Evolutionary conservation across 1,284 basidiomycete species (phyloP).

Genomic region (Sanguinoderma infundibulare): DNA sequence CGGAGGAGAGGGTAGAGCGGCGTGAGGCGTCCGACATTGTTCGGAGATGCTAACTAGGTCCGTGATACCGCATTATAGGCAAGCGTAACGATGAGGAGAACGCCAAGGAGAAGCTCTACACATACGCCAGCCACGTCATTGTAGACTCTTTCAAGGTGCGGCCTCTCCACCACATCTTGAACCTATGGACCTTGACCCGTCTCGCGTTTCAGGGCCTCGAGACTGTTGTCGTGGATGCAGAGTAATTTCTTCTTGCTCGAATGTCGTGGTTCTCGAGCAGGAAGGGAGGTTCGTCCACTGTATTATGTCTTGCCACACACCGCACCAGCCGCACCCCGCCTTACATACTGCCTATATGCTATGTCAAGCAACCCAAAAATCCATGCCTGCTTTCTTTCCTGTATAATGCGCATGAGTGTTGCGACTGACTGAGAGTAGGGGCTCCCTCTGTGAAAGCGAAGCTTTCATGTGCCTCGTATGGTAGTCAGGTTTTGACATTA

Average conservation of each 20-base stretch:
- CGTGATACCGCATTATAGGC: slow-evolving; percentile 46
- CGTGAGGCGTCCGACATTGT: slow-evolving; percentile 1
- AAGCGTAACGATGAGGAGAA: slow-evolving; percentile 95
- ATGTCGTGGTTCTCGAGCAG: slow-evolving; percentile 12
- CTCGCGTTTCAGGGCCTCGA: slow-evolving; percentile 67
- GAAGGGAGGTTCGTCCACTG: slow-evolving; percentile 21
- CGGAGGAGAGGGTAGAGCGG: neutral
- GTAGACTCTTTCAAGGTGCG: slow-evolving; percentile 86
- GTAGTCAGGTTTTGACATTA: too few relatives aligned
- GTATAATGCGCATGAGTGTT: too few relatives aligned
- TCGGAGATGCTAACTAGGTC: slow-evolving; percentile 2
- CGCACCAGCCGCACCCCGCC: slow-evolving; percentile 13
- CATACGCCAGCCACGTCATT: slow-evolving; percentile 84
- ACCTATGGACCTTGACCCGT: neutral
- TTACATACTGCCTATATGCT: slow-evolving; percentile 25
- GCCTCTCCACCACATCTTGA: slow-evolving; percentile 7
- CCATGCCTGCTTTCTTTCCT: slow-evolving; percentile 1
- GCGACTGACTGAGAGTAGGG: too few relatives aligned
- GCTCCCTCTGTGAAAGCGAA: too few relatives aligned
- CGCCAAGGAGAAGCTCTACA: slow-evolving; percentile 97
- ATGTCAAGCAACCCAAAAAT: slow-evolving; percentile 27
- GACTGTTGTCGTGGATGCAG: slow-evolving; percentile 80
- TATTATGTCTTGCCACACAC: slow-evolving; percentile 26
- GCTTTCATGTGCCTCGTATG: too few relatives aligned
- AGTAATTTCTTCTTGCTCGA: slow-evolving; percentile 43